Evolutionary conservation across 805 yeast species (phyloP), one percentile per base, ranked within the genome.

Genomic region (Zygotorulaspora sp.): DNA sequence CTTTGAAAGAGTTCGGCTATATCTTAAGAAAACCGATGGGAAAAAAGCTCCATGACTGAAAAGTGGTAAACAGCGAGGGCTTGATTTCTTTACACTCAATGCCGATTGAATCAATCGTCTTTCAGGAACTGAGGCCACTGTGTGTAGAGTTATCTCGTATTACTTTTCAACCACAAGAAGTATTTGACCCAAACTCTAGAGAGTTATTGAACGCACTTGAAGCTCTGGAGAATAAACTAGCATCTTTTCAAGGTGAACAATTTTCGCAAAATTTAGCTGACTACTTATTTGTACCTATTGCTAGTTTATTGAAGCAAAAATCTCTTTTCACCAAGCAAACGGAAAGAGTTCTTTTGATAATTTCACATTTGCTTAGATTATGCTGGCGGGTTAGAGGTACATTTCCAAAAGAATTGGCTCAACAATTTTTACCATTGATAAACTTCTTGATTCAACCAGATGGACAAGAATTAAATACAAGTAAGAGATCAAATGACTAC

Each of bases 201-300:
- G 44, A 52, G 8, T 44, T 70, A 1, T 39, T 62, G 0, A 45
- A 57, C 4, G 58, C 70, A 1, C 44, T 74, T 18, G 55, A 52
- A 22, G 57, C 55, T 2, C 45, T 73, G 4, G 63, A 67, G 34
- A 34, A 37, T 0, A 35, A 51, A 14, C 42, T 68, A 26, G 25
- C 31, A 9, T 8, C 35, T 16, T 33, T 35, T 16, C 16, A 35
- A 35, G 29, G 49, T 44, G 47, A 29, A 4, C 10, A 39, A 1
- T 37, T 71, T 1, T 62, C 75, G 0, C 45, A 63, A 1, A 64
- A 63, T 17, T 50, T 79, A 13, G 82, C 82, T 0, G 83, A 80
- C 43, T 78, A 79, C 41, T 66, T 80, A 1, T 78, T 78, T 55
- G 70, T 77, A 9, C 87, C 88, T 0, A 49, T 81, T 2, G 70